Evolutionary conservation across 1,284 basidiomycete genomes (phyloP).

Genomic region (Irpex lacteus): DNA sequence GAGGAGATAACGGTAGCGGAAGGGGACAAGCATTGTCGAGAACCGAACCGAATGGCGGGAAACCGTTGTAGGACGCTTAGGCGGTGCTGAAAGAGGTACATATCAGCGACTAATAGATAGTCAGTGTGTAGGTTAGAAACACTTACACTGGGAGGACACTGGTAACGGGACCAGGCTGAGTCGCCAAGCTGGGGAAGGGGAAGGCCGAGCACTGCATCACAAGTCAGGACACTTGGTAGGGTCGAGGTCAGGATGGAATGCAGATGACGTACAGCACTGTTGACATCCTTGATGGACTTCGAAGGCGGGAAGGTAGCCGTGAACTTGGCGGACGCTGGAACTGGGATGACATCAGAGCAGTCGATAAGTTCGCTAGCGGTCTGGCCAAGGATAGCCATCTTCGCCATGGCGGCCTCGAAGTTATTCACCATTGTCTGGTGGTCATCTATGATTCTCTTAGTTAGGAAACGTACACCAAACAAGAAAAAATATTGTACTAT

Average conservation of each 20-base stretch:
- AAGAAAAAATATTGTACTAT: not conserved
- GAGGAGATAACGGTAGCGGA: not conserved
- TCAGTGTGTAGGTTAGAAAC: not conserved
- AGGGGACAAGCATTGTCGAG: not conserved
- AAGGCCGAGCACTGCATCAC: slow-evolving; percentile 3
- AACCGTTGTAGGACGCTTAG: not conserved
- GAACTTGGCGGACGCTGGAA: not conserved
- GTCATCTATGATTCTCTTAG: not conserved
- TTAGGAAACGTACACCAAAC: not conserved
- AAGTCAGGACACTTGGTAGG: not conserved
- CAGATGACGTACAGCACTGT: slow-evolving; percentile 26
- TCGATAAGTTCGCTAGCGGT: slow-evolving; percentile 22
- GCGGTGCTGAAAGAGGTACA: not conserved
- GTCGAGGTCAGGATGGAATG: not conserved
- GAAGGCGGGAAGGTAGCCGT: slow-evolving; percentile 34
- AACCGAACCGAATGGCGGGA: not conserved
- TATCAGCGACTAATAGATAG: not conserved
- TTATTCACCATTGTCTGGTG: slow-evolving; percentile 8
- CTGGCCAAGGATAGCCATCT: slow-evolving; percentile 31
- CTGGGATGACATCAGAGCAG: slow-evolving; percentile 23
- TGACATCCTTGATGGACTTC: slow-evolving; percentile 30
- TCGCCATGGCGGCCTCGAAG: slow-evolving; percentile 30
- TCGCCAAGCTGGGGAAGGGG: slow-evolving; percentile 9
- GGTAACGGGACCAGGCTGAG: slow-evolving; percentile 4
- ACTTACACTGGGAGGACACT: slow-evolving; percentile 11